phyloP scores from a whole-genome alignment of 2,329 filamentous ascomycete species.

The Tothia fuscella region DNA sequence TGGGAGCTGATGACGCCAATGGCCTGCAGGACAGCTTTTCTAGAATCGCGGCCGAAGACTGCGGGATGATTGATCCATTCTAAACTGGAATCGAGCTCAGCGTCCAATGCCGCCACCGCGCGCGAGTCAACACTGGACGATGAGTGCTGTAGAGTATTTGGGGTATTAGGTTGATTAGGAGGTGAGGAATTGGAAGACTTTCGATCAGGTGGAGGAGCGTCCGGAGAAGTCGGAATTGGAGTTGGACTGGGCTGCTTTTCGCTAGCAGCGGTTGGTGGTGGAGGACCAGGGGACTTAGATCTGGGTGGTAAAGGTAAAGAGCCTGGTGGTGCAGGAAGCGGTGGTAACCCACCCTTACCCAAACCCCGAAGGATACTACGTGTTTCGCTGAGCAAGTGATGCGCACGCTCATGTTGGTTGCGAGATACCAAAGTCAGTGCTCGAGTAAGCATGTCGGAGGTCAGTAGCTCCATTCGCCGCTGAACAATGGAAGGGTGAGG shows the following conservation, averaged over 20 bases:
- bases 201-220: constrained; percentile 13
- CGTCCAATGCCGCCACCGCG: constrained; percentile 77
- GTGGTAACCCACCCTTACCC: constrained; percentile 86
- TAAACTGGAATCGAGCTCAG: constrained; percentile 76
- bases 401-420: constrained; percentile 84
- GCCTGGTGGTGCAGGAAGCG: constrained; percentile 42
- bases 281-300: constrained; percentile 29
- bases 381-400: constrained; percentile 86
- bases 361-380: constrained; percentile 90
- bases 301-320: constrained; percentile 23
- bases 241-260: neutral
- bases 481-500: constrained; percentile 93
- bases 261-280: constrained; percentile 33
- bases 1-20: constrained; percentile 96
- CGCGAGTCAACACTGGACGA: constrained; percentile 64
- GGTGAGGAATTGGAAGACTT: constrained; percentile 3
- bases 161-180: neutral
- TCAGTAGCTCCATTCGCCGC: constrained; percentile 91
- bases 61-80: constrained; percentile 98
- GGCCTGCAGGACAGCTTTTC: constrained; percentile 90
- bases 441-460: constrained; percentile 92
- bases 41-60: constrained; percentile 83
- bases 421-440: constrained; percentile 82
- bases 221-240: constrained; percentile 18
- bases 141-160: neutral